Evolutionary conservation across 768 basidiomycete genomes (phyloP).

Genomic region (Mrakia frigida): DNA sequence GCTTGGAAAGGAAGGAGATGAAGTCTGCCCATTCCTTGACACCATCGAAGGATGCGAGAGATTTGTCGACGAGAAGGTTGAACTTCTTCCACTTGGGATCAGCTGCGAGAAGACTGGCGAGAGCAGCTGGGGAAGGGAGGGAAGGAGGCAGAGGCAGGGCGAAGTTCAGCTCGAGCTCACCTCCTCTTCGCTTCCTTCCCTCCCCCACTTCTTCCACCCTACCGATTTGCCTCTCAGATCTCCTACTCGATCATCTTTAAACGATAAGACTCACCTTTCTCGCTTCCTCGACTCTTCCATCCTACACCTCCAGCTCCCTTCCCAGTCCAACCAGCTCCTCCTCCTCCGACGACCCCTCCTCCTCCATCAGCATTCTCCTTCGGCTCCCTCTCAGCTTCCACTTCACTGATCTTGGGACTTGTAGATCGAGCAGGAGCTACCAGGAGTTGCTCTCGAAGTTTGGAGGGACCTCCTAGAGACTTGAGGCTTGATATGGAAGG

Average conservation of each 20-base stretch:
- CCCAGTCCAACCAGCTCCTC: background rate
- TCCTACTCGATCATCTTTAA: background rate
- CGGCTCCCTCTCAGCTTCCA: conserved; percentile 8
- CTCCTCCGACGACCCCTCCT: background rate
- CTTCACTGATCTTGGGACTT: background rate
- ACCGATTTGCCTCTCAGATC: background rate
- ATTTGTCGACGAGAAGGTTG: conserved; percentile 83
- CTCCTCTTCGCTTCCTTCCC: background rate
- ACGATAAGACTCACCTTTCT: background rate
- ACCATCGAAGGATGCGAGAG: conserved; percentile 84
- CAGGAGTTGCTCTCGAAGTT: conserved; percentile 2
- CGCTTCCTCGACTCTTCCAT: background rate
- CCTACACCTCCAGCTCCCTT: background rate
- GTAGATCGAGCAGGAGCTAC: conserved; percentile 5
- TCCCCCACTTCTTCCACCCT: background rate
- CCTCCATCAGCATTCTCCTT: background rate
- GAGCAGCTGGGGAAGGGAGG: background rate
- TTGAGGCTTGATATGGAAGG: conserved; percentile 10
- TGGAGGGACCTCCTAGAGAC: conserved; percentile 1
- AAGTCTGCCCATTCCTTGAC: conserved; percentile 99
- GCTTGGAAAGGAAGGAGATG: conserved; percentile 89
- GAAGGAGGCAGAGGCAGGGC: background rate
- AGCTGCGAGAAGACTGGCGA: background rate
- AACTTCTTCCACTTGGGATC: conserved; percentile 96
- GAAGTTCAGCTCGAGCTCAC: conserved; percentile 4